These are phyloP conservation scores for Cercospora brassicicola DNA, from an alignment of 2,329 filamentous ascomycete genomes.

Conservation along the genomic window DNA sequence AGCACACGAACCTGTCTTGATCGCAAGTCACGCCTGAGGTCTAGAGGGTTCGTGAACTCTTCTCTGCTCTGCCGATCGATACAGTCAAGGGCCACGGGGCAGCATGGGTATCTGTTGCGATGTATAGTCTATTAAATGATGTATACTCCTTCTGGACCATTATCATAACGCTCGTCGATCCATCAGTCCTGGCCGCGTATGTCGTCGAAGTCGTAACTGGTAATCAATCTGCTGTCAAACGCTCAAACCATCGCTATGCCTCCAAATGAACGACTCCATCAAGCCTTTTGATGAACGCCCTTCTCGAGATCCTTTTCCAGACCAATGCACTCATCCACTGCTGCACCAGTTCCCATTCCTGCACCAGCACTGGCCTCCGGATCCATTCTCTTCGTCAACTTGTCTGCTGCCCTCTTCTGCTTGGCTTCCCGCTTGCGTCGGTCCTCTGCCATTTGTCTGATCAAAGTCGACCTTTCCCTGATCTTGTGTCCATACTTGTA, in stretches of 20 bases:
- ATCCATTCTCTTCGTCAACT: slow-evolving; percentile 29
- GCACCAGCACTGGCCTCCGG: slow-evolving; percentile 38
- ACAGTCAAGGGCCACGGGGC: background rate
- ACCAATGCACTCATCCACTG: slow-evolving; percentile 35
- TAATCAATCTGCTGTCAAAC: background rate
- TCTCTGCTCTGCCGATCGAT: too few relatives aligned
- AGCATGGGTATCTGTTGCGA: background rate
- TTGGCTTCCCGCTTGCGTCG: slow-evolving; percentile 50
- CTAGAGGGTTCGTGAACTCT: too few relatives aligned
- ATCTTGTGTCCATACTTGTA: slow-evolving; percentile 54
- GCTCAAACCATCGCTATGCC: slow-evolving; percentile 1
- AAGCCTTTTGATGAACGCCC: slow-evolving; percentile 1
- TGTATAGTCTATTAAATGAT: background rate
- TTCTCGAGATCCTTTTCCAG: slow-evolving; percentile 33
- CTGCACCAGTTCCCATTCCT: slow-evolving; percentile 45
- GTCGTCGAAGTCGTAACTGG: background rate
- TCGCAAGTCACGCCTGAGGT: background rate
- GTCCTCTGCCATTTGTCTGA: slow-evolving; percentile 51
- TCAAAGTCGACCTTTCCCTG: slow-evolving; percentile 56
- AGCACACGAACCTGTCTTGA: slow-evolving; percentile 28
- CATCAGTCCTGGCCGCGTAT: background rate
- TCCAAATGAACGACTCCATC: background rate
- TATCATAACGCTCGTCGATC: background rate
- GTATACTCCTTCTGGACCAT: background rate
- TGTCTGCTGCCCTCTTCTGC: slow-evolving; percentile 38